Base-by-base conservation (phyloP, 129 eudicot genomes). In the Heracleum sosnowskyi region DNA sequence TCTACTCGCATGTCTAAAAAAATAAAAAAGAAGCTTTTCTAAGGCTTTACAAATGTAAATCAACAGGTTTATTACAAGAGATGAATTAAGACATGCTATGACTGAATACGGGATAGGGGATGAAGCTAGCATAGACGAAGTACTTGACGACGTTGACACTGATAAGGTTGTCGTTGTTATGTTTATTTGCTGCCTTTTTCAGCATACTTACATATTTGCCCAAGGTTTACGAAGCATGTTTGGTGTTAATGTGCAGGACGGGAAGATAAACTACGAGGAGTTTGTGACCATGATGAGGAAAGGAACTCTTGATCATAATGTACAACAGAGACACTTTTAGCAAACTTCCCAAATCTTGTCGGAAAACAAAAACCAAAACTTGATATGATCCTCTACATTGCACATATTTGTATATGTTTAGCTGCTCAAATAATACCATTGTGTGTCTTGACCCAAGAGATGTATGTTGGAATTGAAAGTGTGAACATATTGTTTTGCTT, bases 21-120 rank as follows among this genome's bases (percentile, higher is more conserved):
- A 10, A 44, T 44, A 10, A 11, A 44, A 44, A 44, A 10, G 15
- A 44, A 10, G 15, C 15, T 44, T 42, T 10, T 42, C 46, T 0
- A 42, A 42, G 46, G 46, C 46, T 42, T 44, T 44, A 44, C 47
- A 11, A 44, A 44, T 44, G 47, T 44, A 44, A 44, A 44, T 44
- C 3, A 44, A 44, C 86, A 93, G 97, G 76, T 90, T 16, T 80
- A 91, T 93, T 33, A 89, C 98, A 33, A 85, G 93, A 81, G 98
- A 93, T 83, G 98, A 93, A 84, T 85, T 91, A 41, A 86, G 81
- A 74, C 91, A 85, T 33, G 87, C 96, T 24, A 91, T 93, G 98
- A 81, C 89, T 13, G 79, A 89, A 40, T 88, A 87, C 47, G 91
- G 90, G 72, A 91, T 91, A 93, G 96, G 96, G 41, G 93, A 89